Percentiles rank a stretch among this genome's conserved stretches.
Evolutionary conservation across 2,329 filamentous ascomycete genomes (phyloP).

Genomic region (Alternaria sp.): DNA sequence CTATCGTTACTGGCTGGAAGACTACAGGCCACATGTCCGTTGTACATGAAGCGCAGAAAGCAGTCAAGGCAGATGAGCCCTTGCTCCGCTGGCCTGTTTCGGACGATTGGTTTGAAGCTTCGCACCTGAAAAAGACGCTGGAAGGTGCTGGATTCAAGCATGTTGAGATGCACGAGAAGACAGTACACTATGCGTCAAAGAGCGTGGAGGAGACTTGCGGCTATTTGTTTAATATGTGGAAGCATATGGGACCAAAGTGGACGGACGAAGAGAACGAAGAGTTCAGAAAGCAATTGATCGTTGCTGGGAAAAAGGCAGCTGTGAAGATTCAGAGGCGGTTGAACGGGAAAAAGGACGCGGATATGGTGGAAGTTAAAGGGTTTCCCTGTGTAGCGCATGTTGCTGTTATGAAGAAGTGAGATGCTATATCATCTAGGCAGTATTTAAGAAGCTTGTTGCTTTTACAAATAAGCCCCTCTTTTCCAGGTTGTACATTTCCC

Average conservation of each 20-base stretch:
- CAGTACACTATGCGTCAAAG: constrained; percentile 18
- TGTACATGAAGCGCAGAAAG: constrained; percentile 17
- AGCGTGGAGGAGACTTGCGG: constrained; percentile 14
- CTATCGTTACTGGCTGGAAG: constrained; percentile 42
- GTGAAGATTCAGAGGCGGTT: constrained; percentile 6
- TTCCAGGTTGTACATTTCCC: too few relatives aligned
- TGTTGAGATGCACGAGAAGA: constrained; percentile 14
- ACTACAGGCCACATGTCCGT: constrained; percentile 8
- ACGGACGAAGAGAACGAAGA: constrained; percentile 14
- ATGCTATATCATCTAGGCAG: neutral
- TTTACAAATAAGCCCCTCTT: too few relatives aligned
- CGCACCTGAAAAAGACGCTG: constrained; percentile 15
- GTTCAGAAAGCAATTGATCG: constrained; percentile 11
- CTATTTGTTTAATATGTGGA: constrained; percentile 15
- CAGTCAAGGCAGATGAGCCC: constrained; percentile 10
- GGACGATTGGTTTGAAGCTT: constrained; percentile 21
- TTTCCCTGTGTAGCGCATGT: constrained; percentile 18
- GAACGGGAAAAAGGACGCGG: constrained; percentile 10
- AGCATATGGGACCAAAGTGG: constrained; percentile 11
- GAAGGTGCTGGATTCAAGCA: constrained; percentile 17
- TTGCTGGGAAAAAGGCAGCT: constrained; percentile 3
- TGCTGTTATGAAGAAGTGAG: constrained; percentile 20
- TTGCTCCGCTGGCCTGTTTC: constrained; percentile 24
- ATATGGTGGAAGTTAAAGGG: constrained; percentile 16
- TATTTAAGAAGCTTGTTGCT: neutral